Percentiles rank a stretch among this genome's conserved stretches.
Conservation (phyloP, 345 rosid species). For the Turnera subulata region DNA sequence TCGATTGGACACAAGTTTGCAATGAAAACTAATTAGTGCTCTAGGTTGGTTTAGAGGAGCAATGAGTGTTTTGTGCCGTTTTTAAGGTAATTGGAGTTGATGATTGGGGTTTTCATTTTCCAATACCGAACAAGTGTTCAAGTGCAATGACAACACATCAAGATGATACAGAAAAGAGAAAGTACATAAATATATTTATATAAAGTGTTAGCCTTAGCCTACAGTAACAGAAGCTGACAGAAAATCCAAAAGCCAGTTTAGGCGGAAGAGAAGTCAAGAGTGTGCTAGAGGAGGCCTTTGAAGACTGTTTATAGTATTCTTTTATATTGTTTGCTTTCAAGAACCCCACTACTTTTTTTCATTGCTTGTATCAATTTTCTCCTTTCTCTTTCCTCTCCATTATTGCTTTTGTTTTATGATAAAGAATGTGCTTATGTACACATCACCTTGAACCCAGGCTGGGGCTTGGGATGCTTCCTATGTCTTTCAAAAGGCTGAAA, state of each 20-base stretch:
- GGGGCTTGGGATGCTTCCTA: slow-evolving; percentile 47
- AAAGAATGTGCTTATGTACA: slow-evolving; percentile 7
- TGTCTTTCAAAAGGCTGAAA: slow-evolving; percentile 57
- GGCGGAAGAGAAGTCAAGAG: slow-evolving; percentile 15
- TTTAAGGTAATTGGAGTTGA: slow-evolving; percentile 24
- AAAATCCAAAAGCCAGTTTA: slow-evolving; percentile 26
- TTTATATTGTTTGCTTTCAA: slow-evolving; percentile 27
- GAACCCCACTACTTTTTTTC: slow-evolving; percentile 16
- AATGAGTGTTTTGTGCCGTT: slow-evolving; percentile 23
- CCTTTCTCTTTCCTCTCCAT: slow-evolving; percentile 2
- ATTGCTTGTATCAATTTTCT: slow-evolving; percentile 11
- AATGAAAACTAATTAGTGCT: not conserved
- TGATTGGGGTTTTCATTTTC: slow-evolving; percentile 26
- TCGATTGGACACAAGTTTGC: slow-evolving; percentile 19
- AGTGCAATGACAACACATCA: slow-evolving; percentile 13
- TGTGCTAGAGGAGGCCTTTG: slow-evolving; percentile 19
- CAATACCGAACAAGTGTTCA: slow-evolving; percentile 21
- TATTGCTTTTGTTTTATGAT: slow-evolving; percentile 14
- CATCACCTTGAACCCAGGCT: slow-evolving; percentile 29
- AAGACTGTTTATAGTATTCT: slow-evolving; percentile 30
- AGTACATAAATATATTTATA: slow-evolving; percentile 27
- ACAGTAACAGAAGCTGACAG: slow-evolving; percentile 26
- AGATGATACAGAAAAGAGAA: slow-evolving; percentile 14
- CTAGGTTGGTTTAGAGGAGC: slow-evolving; percentile 12
- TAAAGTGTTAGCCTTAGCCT: slow-evolving; percentile 26